phyloP scores from a whole-genome alignment of 768 basidiomycete species.

The Krasilnikovozyma curviuscula region DNA sequence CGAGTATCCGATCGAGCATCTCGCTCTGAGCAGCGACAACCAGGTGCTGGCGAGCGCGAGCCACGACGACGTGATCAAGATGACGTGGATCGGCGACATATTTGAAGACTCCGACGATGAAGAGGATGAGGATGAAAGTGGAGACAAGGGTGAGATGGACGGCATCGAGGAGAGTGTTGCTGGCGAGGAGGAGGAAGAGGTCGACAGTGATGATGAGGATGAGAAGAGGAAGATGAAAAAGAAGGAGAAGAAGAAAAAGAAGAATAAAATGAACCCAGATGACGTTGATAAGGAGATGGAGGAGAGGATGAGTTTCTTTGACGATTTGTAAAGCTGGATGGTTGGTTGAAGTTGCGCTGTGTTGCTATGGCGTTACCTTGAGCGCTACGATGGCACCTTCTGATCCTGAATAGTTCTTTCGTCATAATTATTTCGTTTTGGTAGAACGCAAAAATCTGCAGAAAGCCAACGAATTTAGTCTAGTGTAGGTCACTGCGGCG shows the following conservation, averaged over 20 bases:
- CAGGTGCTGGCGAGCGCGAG: slow-evolving; percentile 63
- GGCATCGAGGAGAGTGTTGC: slow-evolving; percentile 13
- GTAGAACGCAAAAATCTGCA: too few species aligned
- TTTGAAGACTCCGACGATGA: slow-evolving; percentile 40
- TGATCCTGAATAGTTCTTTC: too few species aligned
- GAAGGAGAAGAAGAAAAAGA: slow-evolving; percentile 37
- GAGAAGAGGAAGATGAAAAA: slow-evolving; percentile 36
- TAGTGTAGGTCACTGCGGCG: too few species aligned
- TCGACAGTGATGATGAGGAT: slow-evolving; percentile 10
- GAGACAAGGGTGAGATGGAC: slow-evolving; percentile 16
- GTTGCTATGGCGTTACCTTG: too few species aligned
- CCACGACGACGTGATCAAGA: slow-evolving; percentile 64
- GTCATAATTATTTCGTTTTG: too few species aligned
- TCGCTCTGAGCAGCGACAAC: slow-evolving; percentile 9
- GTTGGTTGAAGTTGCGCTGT: too few species aligned
- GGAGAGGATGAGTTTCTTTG: slow-evolving; percentile 16
- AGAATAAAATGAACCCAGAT: slow-evolving; percentile 34
- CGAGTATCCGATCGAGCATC: slow-evolving; percentile 76
- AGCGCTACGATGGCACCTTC: too few species aligned
- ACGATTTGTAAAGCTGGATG: slow-evolving; percentile 3
- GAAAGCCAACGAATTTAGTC: too few species aligned
- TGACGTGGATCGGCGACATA: slow-evolving; percentile 66
- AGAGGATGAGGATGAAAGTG: slow-evolving; percentile 20
- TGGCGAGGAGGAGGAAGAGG: slow-evolving; percentile 14
- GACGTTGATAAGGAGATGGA: slow-evolving; percentile 14